A percentile compares a stretch with the other conserved stretches of the same genome.
Conservation (phyloP, 257 asterid genomes). For the Catharanthus roseus region DNA sequence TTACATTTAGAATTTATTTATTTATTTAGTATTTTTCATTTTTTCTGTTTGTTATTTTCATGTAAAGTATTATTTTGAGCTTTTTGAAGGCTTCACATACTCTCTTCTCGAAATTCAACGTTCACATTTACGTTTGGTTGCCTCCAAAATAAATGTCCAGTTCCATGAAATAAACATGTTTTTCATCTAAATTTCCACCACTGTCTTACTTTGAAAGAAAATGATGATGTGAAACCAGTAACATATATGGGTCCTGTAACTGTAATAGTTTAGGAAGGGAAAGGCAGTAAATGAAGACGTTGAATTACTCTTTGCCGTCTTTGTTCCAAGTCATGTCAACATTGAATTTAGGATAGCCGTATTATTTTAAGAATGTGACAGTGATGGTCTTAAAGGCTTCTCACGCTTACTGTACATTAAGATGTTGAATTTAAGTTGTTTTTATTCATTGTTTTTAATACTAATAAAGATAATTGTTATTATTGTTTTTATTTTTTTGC, state of each 20-base stretch:
- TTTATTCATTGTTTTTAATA: conserved; percentile 5
- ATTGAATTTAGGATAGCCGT: background rate
- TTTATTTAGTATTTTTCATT: no score
- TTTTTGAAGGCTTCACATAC: background rate
- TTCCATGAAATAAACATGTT: background rate
- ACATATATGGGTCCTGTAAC: background rate
- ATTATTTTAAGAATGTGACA: background rate
- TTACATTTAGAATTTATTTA: background rate
- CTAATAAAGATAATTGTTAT: no score
- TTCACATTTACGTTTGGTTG: background rate
- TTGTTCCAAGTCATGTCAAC: background rate
- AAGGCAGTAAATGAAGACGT: background rate
- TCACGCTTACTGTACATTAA: background rate
- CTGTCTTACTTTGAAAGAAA: background rate
- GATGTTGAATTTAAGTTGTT: conserved; percentile 12
- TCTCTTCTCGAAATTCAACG: background rate
- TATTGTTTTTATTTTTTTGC: background rate
- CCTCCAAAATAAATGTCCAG: background rate
- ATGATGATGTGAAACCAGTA: background rate
- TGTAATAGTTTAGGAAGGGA: background rate
- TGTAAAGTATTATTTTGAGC: background rate
- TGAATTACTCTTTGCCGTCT: background rate
- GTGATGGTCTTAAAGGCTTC: background rate
- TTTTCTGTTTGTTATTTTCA: background rate
- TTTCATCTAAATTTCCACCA: background rate